Conservation (phyloP, 2,329 filamentous ascomycete species). For the Penicillium sumatraense region DNA sequence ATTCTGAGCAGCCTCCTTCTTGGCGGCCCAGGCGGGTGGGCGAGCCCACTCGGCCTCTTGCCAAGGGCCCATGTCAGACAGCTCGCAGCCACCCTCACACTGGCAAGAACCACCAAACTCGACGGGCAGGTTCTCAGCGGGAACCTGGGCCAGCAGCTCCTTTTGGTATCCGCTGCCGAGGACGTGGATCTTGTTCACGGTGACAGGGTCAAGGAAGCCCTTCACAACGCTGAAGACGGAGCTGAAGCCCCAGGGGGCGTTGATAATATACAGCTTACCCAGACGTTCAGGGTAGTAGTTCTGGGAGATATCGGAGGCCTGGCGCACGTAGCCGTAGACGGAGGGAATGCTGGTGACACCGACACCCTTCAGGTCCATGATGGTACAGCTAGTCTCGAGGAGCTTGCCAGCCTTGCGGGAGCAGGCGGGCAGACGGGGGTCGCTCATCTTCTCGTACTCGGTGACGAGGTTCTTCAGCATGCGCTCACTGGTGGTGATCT, state of each 20-base stretch:
- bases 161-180: conserved; percentile 80
- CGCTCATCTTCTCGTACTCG: conserved; percentile 95
- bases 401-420: conserved; percentile 88
- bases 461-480: conserved; percentile 96
- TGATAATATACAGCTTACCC: conserved; percentile 96
- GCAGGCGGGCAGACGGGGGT: conserved; percentile 92
- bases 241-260: conserved; percentile 94
- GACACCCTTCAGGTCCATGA: conserved; percentile 97
- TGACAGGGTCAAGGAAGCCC: conserved; percentile 95
- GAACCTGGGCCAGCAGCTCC: conserved; percentile 82
- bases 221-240: conserved; percentile 85
- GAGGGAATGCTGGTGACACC: conserved; percentile 78
- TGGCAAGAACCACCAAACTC: conserved; percentile 82
- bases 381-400: conserved; percentile 96
- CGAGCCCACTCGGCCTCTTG: conserved; percentile 51
- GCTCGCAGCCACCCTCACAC: conserved; percentile 79
- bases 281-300: conserved; percentile 99
- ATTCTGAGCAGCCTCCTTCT: conserved; percentile 33
- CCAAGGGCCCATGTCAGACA: conserved; percentile 94
- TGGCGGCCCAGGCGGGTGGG: conserved; percentile 48
- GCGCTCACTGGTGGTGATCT: conserved; percentile 88
- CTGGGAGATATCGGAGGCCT: conserved; percentile 87
- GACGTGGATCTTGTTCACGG: conserved; percentile 93
- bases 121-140: conserved; percentile 86
- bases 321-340: conserved; percentile 85